Conservation (phyloP, 345 rosid species). For the Luvunga scandens region DNA sequence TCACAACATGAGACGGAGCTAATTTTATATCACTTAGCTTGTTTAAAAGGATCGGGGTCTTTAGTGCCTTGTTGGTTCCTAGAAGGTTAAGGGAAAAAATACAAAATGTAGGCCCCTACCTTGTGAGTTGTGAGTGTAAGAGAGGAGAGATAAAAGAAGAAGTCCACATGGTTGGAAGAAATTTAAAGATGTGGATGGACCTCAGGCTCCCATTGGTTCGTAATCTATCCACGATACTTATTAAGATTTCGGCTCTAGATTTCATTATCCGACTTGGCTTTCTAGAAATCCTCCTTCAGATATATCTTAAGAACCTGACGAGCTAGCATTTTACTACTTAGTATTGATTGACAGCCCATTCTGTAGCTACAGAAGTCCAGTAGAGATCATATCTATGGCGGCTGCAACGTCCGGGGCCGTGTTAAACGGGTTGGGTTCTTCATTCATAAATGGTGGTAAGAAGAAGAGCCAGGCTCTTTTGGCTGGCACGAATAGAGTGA, state of each 20-base stretch:
- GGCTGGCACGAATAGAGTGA: conserved; percentile 23
- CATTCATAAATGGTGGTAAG: conserved; percentile 64
- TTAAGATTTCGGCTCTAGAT: conserved; percentile 55
- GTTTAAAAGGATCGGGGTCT: too few relatives aligned
- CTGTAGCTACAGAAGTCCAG: neutral
- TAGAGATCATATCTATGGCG: conserved; percentile 38
- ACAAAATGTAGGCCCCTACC: neutral
- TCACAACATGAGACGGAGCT: too few relatives aligned
- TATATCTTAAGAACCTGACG: conserved; percentile 3
- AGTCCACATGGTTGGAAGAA: conserved; percentile 28
- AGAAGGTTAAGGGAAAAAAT: too few relatives aligned
- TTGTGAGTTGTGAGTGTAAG: neutral
- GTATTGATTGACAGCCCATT: neutral
- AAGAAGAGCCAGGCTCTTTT: conserved; percentile 38
- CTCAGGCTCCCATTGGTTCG: conserved; percentile 56
- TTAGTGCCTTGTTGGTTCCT: too few relatives aligned
- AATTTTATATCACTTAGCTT: too few relatives aligned
- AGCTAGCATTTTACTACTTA: neutral
- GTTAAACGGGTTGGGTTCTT: conserved; percentile 73
- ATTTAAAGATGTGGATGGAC: conserved; percentile 52
- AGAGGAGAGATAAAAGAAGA: neutral
- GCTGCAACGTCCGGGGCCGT: conserved; percentile 70
- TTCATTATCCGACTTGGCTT: conserved; percentile 58
- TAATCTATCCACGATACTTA: conserved; percentile 58
- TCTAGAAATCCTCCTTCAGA: conserved; percentile 31